Evolutionary conservation across 2,329 filamentous ascomycete genomes (phyloP), one percentile per base, ranked within the genome.

Genomic region (Rutstroemia sp.): DNA sequence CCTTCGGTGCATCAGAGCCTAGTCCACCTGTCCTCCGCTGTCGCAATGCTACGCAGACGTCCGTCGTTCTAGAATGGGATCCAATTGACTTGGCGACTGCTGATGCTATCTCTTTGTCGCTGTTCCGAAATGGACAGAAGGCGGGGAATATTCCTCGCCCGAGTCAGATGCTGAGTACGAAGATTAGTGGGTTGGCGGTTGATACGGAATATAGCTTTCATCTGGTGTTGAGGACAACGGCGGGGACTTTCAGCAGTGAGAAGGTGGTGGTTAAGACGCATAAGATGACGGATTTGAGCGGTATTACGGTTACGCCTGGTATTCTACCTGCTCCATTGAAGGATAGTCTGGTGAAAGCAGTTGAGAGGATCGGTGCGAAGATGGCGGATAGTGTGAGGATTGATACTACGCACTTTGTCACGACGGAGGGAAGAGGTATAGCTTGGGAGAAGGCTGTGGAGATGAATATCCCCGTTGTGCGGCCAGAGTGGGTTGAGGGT

Each of bases 401-500:
- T 68, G 94, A 99, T 71, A 99, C 94, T 0, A 99, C 94, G 16
- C 94, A 99, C 73, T 99, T 99, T 70, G 90, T 99, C 58, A 97
- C 92, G 61, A 95, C 90, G 9, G 94, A 99, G 71, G 92, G 92
- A 30, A 79, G 92, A 56, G 94, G 94, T 34, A 80, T 88, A 51
- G 81, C 87, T 12, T 99, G 94, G 94, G 94, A 99, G 74, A 95
- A 94, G 76, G 94, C 94, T 1, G 86, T 92, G 30, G 92, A 97
- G 76, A 95, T 92, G 82, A 99, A 97, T 71, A 95, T 99, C 54
- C 94, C 94, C 7, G 90, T 99, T 10, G 94, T 99, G 21, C 83
- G 94, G 41, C 94, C 94, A 19, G 94, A 99, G 72, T 99, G 94
- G 94, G 82, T 99, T 30, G 88, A 95, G 65, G 92, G 91, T n/a